Conservation (phyloP, 768 basidiomycete species). For the Tricholoma flavovirens region DNA sequence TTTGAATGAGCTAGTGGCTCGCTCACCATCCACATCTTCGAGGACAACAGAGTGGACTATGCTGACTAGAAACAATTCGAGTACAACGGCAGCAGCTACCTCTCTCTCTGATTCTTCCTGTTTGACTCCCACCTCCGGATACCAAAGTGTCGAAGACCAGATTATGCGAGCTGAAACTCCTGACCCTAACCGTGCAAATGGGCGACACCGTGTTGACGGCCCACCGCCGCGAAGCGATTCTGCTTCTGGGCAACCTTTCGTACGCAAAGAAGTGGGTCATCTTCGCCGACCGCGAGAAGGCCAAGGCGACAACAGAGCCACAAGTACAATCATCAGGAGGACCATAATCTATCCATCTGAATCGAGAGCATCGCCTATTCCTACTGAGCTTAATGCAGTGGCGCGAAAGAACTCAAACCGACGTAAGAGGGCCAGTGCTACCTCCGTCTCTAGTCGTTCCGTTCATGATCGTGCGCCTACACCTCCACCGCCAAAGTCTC, state of each 20-base stretch:
- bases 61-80: conserved; percentile 39
- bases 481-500: conserved; percentile 70
- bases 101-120: conserved; percentile 23
- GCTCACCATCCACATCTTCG: conserved; percentile 64
- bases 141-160: conserved; percentile 12
- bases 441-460: conserved; percentile 61
- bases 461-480: conserved; percentile 80
- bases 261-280: conserved; percentile 29
- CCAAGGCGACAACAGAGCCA: conserved; percentile 25
- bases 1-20: conserved; percentile 63
- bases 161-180: conserved; percentile 13
- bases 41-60: conserved; percentile 42
- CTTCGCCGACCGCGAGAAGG: conserved; percentile 37
- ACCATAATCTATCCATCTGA: conserved; percentile 80
- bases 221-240: conserved; percentile 23
- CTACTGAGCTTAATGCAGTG: conserved; percentile 48
- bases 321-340: conserved; percentile 60
- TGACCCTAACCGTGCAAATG: conserved; percentile 15
- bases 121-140: conserved; percentile 8
- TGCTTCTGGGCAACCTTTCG: conserved; percentile 30
- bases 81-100: conserved; percentile 23
- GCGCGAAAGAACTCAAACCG: conserved; percentile 53
- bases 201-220: conserved; percentile 18
- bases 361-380: conserved; percentile 45
- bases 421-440: conserved; percentile 57